Percentiles rank a stretch among this genome's conserved stretches.
These are phyloP conservation scores for Fusarium protoensiforme DNA, from an alignment of 2,329 filamentous ascomycete genomes.

Conservation along the genomic window DNA sequence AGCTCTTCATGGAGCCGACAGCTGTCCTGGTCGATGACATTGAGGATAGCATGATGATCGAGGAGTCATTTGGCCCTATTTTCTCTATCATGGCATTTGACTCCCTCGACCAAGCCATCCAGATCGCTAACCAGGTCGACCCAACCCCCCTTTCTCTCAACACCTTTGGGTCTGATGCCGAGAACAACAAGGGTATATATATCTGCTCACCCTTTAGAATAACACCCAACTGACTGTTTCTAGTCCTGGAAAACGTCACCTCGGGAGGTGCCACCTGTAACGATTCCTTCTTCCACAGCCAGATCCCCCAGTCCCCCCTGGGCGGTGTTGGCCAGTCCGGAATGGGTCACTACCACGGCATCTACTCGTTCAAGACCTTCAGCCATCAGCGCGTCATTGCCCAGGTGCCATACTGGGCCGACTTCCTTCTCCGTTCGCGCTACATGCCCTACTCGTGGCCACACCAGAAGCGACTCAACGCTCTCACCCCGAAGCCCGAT, in stretches of 20 bases:
- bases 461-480: slow-evolving; percentile 57
- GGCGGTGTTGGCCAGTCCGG: slow-evolving; percentile 63
- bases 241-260: slow-evolving; percentile 51
- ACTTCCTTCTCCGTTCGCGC: slow-evolving; percentile 70
- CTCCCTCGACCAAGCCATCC: slow-evolving; percentile 86
- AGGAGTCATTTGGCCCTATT: slow-evolving; percentile 95
- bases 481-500: slow-evolving; percentile 61
- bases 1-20: slow-evolving; percentile 90
- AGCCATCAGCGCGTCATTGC: slow-evolving; percentile 53
- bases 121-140: slow-evolving; percentile 82
- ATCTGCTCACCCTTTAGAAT: neutral
- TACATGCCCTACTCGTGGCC: slow-evolving; percentile 70
- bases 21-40: slow-evolving; percentile 83
- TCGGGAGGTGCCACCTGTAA: slow-evolving; percentile 65
- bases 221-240: slow-evolving; percentile 42
- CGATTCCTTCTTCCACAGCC: slow-evolving; percentile 58
- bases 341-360: slow-evolving; percentile 60
- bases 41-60: slow-evolving; percentile 78
- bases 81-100: slow-evolving; percentile 84
- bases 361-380: slow-evolving; percentile 58
- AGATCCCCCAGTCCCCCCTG: slow-evolving; percentile 56
- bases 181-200: slow-evolving; percentile 77
- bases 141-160: slow-evolving; percentile 86
- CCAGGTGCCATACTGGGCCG: slow-evolving; percentile 51
- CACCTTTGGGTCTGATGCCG: slow-evolving; percentile 83